Base-by-base conservation (phyloP, 106 monocot species). In the Acanthochlamys bracteata region DNA sequence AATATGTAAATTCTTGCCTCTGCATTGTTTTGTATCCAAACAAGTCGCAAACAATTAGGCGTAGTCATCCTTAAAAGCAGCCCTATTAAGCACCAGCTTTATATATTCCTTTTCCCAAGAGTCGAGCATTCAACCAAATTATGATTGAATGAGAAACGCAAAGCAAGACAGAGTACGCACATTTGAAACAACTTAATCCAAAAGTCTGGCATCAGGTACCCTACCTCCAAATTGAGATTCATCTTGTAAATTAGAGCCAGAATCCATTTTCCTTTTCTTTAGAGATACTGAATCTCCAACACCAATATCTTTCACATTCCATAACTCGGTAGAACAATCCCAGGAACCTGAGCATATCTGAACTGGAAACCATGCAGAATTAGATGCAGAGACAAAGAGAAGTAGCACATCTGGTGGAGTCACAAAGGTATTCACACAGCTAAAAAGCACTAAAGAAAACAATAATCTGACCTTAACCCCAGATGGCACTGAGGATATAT, bases 301-400 rank as follows among this genome's bases (percentile, higher is more conserved):
- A 63, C 83, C 82, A 45, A 57, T 68, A 15, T 77, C 70, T 10
- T 75, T 75, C 6, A 79, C 75, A 39, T 74, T 68, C 95, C 95
- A 96, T 72, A 96, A 68, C 73, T 92, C 86, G 42, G 86, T 81
- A 57, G 90, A 82, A 80, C 78, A 66, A 25, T 96, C 95, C 90
- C 90, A 96, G 16, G 95, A 96, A 21, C 90, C 95, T 42, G 95
- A 96, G 80, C 95, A 90, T 65, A 96, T 41, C 93, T 93, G 78
- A 49, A 65, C 17, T 14, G 9, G 15, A 49, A 49, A 14, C 15
- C 49, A 49, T 49, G 1, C 10, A 14, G 4, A 14, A 49, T 49
- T 17, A 49, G 49, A 10, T 49, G 49, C 17, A 49, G 17, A 1
- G 12, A 10, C 49, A 49, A 49, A 17, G 43, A 43, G 49, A 49